Evolutionary conservation across 345 rosid genomes (phyloP), one percentile per base, ranked within the genome.

Genomic region (Arabidopsis suecica): DNA sequence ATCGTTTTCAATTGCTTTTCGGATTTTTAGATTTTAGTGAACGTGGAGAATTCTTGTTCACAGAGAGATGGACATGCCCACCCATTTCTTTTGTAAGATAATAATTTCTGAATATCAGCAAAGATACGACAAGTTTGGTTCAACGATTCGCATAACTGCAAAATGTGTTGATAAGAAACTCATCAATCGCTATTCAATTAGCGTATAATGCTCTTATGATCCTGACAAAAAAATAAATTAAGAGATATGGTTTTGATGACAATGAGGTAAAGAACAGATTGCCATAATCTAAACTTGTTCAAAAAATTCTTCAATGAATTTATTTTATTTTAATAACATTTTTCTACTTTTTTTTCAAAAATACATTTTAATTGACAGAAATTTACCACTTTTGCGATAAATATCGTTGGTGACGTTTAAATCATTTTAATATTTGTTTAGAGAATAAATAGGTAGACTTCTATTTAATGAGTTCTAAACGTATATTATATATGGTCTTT

Each of bases 21-120:
- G 20, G 25, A 42, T 53, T 60, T 60, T 83, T 60, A 65, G 65
- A 67, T 57, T 73, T 79, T 73, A 62, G 82, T 63, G 78, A 69
- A 79, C 83, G 85, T 74, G 86, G 84, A 68, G 69, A 59, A 23
- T 47, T 68, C 11, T 70, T 25, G 72, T 75, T 69, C 76, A 73
- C 7, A 37, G 55, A 65, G 16, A 51, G 53, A 60, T 12, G 28
- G 42, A 12, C 64, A 78, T 65, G 69, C 58, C 23, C 69, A 41
- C 20, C 58, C 57, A 33, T 51, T 33, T 47, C 10, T 47, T 77
- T 57, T 47, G 13, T 63, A 28, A 36, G 14, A 63, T 37, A 77
- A 38, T 18, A 36, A 76, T 62, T 40, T 0, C 9, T 70, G 36
- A 25, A 40, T 65, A 71, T 57, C 13, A 56, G 54, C 66, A 37